Conservation (phyloP, 2,329 filamentous ascomycete genomes). For the Xenoacremonium recifei region DNA sequence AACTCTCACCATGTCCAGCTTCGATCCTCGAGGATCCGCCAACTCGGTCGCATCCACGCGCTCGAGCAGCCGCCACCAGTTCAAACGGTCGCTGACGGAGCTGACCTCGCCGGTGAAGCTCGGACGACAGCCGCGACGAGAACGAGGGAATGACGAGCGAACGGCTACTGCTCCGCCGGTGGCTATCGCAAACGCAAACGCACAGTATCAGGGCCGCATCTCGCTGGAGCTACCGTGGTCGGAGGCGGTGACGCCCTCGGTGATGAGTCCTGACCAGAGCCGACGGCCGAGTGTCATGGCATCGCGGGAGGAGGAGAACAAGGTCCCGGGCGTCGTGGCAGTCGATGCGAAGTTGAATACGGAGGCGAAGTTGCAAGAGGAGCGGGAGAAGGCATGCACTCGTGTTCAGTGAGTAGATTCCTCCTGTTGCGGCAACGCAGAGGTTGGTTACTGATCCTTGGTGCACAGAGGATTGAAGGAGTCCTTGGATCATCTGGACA, state of each 20-base stretch:
- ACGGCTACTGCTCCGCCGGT: constrained; percentile 16
- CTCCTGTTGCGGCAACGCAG: too few species aligned
- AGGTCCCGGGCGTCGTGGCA: constrained; percentile 8
- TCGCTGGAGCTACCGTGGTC: constrained; percentile 47
- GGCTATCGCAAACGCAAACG: constrained; percentile 22
- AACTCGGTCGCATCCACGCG: constrained; percentile 23
- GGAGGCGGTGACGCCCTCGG: constrained; percentile 44
- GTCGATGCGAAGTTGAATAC: constrained; percentile 26
- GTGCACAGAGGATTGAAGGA: constrained; percentile 48
- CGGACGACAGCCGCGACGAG: constrained; percentile 32
- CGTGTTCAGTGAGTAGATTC: constrained; percentile 35
- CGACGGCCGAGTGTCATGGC: constrained; percentile 41
- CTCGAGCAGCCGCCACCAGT: constrained; percentile 45
- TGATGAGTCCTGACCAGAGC: constrained; percentile 42
- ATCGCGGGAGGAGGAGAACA: constrained; percentile 27
- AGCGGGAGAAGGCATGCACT: constrained; percentile 31
- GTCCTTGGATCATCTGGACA: constrained; percentile 53
- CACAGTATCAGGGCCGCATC: constrained; percentile 30
- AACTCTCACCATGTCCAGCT: constrained; percentile 22
- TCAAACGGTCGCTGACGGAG: constrained; percentile 56
- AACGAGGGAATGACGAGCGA: constrained; percentile 28
- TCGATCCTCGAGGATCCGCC: constrained; percentile 22
- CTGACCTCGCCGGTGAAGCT: constrained; percentile 46
- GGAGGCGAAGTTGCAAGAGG: constrained; percentile 40
- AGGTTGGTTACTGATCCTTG: constrained; percentile 19